Conservation (phyloP, 805 yeast species). For the Alloascoidea hylecoeti region DNA sequence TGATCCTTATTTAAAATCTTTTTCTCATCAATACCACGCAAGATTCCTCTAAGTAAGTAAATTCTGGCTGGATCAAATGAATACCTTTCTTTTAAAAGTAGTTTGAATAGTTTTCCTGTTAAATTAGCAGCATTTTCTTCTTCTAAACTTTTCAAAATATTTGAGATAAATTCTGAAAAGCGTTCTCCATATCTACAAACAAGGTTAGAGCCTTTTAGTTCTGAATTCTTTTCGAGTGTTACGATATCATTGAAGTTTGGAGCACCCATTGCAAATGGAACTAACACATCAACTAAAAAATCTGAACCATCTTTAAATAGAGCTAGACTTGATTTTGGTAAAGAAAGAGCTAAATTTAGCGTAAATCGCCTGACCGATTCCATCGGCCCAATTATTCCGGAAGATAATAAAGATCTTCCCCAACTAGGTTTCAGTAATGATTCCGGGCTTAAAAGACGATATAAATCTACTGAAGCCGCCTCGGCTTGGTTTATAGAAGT, state of each 20-base stretch:
- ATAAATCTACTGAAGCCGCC: conserved; percentile 57
- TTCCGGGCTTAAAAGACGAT: conserved; percentile 30
- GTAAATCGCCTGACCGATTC: conserved; percentile 63
- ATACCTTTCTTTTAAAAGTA: conserved; percentile 31
- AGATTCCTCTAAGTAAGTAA: conserved; percentile 41
- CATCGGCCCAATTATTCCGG: conserved; percentile 65
- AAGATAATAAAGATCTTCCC: conserved; percentile 60
- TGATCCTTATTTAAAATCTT: conserved; percentile 14
- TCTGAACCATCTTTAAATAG: conserved; percentile 26
- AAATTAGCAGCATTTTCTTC: conserved; percentile 14
- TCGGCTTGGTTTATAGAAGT: conserved; percentile 77
- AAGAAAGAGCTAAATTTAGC: conserved; percentile 35
- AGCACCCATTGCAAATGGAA: conserved; percentile 53
- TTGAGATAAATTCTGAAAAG: conserved; percentile 29
- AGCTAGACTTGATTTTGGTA: conserved; percentile 30
- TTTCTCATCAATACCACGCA: conserved; percentile 28
- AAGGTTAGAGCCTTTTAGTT: conserved; percentile 14
- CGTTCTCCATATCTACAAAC: conserved; percentile 46
- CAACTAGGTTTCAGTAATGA: conserved; percentile 52
- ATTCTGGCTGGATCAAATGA: conserved; percentile 62
- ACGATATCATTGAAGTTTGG: conserved; percentile 36
- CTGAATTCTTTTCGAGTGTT: conserved; percentile 4
- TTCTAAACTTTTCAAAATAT: conserved; percentile 19
- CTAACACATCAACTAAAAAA: conserved; percentile 26
- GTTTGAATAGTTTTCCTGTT: conserved; percentile 22